Evolutionary conservation across 1,284 basidiomycete genomes (phyloP).

Genomic region (Rhodotorula mucilaginosa): DNA sequence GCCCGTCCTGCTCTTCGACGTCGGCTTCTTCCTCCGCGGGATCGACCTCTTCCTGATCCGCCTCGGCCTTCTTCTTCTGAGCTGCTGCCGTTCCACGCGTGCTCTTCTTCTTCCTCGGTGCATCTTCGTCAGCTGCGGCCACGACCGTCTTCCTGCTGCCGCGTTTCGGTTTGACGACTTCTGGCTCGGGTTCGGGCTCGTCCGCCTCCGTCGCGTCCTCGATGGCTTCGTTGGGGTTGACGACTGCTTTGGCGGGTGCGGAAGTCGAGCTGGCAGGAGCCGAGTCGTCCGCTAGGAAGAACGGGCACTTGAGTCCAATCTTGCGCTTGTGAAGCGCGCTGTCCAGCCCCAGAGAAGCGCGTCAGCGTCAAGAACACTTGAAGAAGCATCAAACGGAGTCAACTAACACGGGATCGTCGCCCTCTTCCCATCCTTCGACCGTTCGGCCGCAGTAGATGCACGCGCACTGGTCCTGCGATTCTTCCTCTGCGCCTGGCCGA

Average conservation of each 20-base stretch:
- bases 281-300: slow-evolving; percentile 29
- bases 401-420: slow-evolving; percentile 23
- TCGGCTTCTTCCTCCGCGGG: not conserved
- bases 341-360: not conserved
- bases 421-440: slow-evolving; percentile 35
- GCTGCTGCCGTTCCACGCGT: not conserved
- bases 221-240: not conserved
- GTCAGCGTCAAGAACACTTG: too few relatives aligned
- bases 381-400: too few relatives aligned
- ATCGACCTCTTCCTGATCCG: not conserved
- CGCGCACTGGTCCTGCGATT: slow-evolving; percentile 18
- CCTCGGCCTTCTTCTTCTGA: slow-evolving; percentile 2
- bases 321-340: slow-evolving; percentile 32
- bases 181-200: slow-evolving; percentile 1
- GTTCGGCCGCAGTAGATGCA: slow-evolving; percentile 34
- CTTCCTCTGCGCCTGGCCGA: slow-evolving; percentile 11
- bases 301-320: slow-evolving; percentile 31
- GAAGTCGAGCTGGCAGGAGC: not conserved
- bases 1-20: not conserved
- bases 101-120: not conserved
- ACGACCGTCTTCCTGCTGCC: slow-evolving; percentile 15
- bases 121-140: not conserved
- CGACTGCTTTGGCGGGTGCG: not conserved
- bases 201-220: not conserved
- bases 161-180: slow-evolving; percentile 5